Evolutionary conservation across 345 rosid genomes (phyloP), one percentile per base, ranked within the genome.

Genomic region (Lepidium africanum): DNA sequence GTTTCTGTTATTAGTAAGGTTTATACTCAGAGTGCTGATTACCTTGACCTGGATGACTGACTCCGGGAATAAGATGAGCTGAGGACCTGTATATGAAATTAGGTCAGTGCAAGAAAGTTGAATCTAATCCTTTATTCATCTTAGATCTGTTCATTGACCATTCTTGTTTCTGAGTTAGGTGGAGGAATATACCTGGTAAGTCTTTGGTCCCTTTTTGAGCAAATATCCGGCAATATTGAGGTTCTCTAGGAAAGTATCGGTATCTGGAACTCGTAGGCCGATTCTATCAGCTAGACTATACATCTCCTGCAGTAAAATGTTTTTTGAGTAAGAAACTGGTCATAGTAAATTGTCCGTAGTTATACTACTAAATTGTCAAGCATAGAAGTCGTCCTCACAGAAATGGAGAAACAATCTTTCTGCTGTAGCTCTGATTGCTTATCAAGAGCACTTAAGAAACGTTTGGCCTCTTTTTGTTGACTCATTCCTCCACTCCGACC

Each of bases 401-500:
- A 83, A 59, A 91, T 82, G 12, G 95, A 81, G 77, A 86, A 94
- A 56, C 82, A 86, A 71, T 94, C 96, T 76, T 94, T 94, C 71
- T 87, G 92, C 73, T 81, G 92, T 84, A 85, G 78, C 64, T 81
- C 96, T 38, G 97, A 87, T 70, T 89, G 99, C 78, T 84, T 91
- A 70, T 86, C 86, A 33, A 94, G 87, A 75, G 95, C 95, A 80
- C 88, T 82, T 52, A 91, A 79, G 78, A 94, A 94, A 48, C 97
- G 85, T 78, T 84, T 94, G 60, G 95, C 96, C 79, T 94, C 97
- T 67, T 91, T 94, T 67, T 88, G 99, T 72, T 89, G 95, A 76
- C 99, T 94, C 99, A 91, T 91, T 61, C 97, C 99, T 27, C 99
- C 95, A 59, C 97, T 87, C 57, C 91, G 84, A 70, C 90, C 92